Base-by-base conservation (phyloP, 768 basidiomycete species). In the Pleurotus cornucopiae region DNA sequence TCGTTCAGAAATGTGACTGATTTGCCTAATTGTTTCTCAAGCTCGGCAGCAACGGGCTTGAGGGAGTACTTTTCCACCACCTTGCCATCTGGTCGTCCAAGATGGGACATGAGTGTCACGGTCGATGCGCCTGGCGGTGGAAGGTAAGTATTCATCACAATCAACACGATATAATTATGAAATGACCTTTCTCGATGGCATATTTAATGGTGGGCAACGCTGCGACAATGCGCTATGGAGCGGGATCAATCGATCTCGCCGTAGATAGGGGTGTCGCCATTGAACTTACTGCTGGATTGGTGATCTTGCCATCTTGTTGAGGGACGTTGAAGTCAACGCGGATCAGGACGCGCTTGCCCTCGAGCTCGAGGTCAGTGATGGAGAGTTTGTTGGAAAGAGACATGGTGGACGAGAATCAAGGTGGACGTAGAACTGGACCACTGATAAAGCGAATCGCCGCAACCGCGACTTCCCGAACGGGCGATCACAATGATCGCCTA, bases 321-420 rank as follows among this genome's bases (percentile, higher is more conserved):
- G 94, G 94, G 58, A 96, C 94, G 69, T 96, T 96, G 78, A 96
- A 96, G 77, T 96, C 94, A 62, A 95, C 94, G 63, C 93, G 89
- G 67, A 96, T 91, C 67, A 96, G 88, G 63, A 94, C 91, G 61
- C 91, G 89, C 72, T 90, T 93, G 65, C 77, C 88, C 62, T 83
- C 84, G 80, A 98, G 85, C 63, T 88, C 82, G 67, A 96, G 77
- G 73, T 98, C 96, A 59, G 86, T 89, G 74, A 98, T 91, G 59
- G 90, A 82, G 62, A 98, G 83, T 73, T 98, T 98, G 76, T 88
- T 94, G 21, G 95, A 86, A 71, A 98, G 88, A 57, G 94, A 97
- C 95, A 98, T 86, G 67, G 72, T 81, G 51, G 39, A 41, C 13
- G 20, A 38, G 51, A 53, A n/a, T 18, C 38, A 39, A 39, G 49